Conservation (phyloP, 1,284 basidiomycete genomes). For the Puccinia horiana region DNA sequence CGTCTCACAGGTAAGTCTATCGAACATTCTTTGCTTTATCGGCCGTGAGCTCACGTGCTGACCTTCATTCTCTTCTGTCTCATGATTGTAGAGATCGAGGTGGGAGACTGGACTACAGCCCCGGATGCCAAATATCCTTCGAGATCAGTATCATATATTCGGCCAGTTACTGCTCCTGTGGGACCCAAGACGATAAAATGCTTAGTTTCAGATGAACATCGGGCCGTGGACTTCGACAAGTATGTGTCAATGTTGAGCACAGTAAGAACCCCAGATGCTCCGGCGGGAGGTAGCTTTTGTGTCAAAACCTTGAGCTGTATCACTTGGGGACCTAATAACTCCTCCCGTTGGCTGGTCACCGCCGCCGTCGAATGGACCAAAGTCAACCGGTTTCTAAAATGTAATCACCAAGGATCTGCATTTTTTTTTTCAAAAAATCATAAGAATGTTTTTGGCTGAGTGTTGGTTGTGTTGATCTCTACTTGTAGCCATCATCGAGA, state of each 20-base stretch:
- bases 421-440: neutral
- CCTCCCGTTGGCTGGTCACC: constrained; percentile 78
- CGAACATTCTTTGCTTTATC: neutral
- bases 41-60: too few relatives aligned
- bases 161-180: constrained; percentile 80
- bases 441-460: neutral
- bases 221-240: constrained; percentile 13
- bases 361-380: constrained; percentile 83
- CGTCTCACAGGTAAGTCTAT: constrained; percentile 76
- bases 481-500: constrained; percentile 26
- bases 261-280: constrained; percentile 79
- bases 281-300: constrained; percentile 83
- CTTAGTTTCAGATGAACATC: constrained; percentile 7
- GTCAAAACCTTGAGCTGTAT: constrained; percentile 93
- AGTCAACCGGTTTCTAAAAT: constrained; percentile 40
- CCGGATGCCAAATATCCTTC: constrained; percentile 65
- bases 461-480: neutral
- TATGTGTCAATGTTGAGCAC: constrained; percentile 19
- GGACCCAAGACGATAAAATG: constrained; percentile 68
- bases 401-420: neutral
- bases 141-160: constrained; percentile 94
- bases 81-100: constrained; percentile 76
- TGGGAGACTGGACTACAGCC: constrained; percentile 80
- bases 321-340: constrained; percentile 82
- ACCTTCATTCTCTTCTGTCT: too few relatives aligned